phyloP scores from a whole-genome alignment of 495 filamentous ascomycete genomes.

The Xylaria flabelliformis region DNA sequence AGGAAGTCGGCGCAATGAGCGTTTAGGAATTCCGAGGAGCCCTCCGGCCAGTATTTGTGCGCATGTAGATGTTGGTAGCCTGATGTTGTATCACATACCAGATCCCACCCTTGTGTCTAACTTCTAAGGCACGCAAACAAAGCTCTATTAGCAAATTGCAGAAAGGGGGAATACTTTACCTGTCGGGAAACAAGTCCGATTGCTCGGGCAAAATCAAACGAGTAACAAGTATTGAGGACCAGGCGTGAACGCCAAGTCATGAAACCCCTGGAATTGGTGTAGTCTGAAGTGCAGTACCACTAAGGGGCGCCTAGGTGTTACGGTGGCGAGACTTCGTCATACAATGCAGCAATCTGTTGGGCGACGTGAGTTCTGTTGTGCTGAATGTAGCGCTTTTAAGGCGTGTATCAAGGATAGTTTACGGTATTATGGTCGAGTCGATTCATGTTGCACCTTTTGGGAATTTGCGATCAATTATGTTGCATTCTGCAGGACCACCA shows the following conservation, averaged over 20 bases:
- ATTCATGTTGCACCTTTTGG: slow-evolving; percentile 45
- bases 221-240: not conserved
- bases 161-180: slow-evolving; percentile 25
- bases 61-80: not conserved
- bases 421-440: slow-evolving; percentile 45
- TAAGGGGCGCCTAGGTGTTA: slow-evolving; percentile 29
- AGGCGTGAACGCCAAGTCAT: not conserved
- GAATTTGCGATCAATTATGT: slow-evolving; percentile 50
- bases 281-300: slow-evolving; percentile 24
- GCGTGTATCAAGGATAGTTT: slow-evolving; percentile 39
- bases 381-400: slow-evolving; percentile 40
- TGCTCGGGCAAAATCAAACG: slow-evolving; percentile 12
- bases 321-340: slow-evolving; percentile 33
- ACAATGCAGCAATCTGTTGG: slow-evolving; percentile 38
- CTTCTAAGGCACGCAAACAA: slow-evolving; percentile 7
- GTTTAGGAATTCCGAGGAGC: not conserved
- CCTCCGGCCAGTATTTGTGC: not conserved
- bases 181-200: slow-evolving; percentile 15
- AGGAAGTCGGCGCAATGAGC: not conserved
- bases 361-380: slow-evolving; percentile 33
- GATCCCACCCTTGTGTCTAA: not conserved
- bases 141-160: slow-evolving; percentile 22
- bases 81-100: not conserved
- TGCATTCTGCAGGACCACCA: slow-evolving; percentile 46
- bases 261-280: slow-evolving; percentile 7